Base-by-base conservation (phyloP, 306 rosid genomes). In the Delonix regia region DNA sequence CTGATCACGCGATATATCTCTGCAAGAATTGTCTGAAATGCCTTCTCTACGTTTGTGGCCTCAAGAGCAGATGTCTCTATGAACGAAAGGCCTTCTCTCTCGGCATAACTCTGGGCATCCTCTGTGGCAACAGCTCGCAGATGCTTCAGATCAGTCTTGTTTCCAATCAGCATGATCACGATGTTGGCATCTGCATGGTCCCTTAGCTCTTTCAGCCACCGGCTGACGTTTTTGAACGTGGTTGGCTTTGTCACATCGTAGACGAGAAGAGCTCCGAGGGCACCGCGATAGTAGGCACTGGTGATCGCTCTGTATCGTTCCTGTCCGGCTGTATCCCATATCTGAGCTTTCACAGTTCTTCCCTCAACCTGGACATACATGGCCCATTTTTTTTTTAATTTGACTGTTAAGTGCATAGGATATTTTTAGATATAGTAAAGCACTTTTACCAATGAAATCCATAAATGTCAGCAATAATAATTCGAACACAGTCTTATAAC, bases 291-390 rank as follows among this genome's bases (percentile, higher is more conserved):
- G 79, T 88, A 88, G 42, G 92, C 92, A 68, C 90, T 86, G 34
- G 92, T 88, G 60, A 88, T 88, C 7, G 92, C 92, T 8, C 92
- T 81, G 73, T 89, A 89, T 86, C 92, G 83, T 80, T 89, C 93
- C 83, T 89, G 93, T 51, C 93, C 93, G 4, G 93, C 93, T 6
- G 93, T 89, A 78, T 89, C 93, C 93, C 93, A 89, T 87, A 89
- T 89, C 81, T 89, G 93, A 64, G 93, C 89, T 61, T 89, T 89
- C 57, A 89, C 85, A 16, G 89, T 89, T 79, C 93, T 89, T 79
- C 93, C 93, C 77, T 89, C 93, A 9, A 87, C 93, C 93, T 89
- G 51, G 61, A 22, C 19, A 24, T 63, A 44, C 62, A 21, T 3
- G 18, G 57, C n/a, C 42, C 33, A 45, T 45, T 45, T 48, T 2